Conservation (phyloP, 352 stramenopile species). For the Phytophthora idaei region DNA sequence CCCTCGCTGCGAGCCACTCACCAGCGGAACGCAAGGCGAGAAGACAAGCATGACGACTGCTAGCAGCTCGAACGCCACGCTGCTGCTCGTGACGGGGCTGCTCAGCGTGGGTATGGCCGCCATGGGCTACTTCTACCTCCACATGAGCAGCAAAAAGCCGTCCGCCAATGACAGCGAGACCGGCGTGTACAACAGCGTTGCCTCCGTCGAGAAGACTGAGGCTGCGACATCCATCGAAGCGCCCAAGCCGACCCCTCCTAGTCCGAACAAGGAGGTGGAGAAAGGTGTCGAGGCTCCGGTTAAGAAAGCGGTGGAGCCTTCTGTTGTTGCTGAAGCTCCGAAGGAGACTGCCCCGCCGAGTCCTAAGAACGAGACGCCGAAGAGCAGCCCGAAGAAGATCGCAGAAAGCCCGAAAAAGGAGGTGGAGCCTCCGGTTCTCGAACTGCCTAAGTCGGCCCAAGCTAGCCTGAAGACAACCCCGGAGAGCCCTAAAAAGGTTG, state of each 20-base stretch:
- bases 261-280: slow-evolving; percentile 12
- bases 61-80: slow-evolving; percentile 41
- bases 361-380: slow-evolving; percentile 7
- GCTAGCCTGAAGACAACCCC: slow-evolving; percentile 10
- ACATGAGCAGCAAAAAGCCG: slow-evolving; percentile 37
- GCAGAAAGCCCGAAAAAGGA: slow-evolving; percentile 16
- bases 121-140: slow-evolving; percentile 66
- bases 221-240: not conserved
- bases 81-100: slow-evolving; percentile 67
- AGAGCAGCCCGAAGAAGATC: slow-evolving; percentile 8
- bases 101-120: slow-evolving; percentile 62
- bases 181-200: slow-evolving; percentile 9
- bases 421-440: slow-evolving; percentile 16
- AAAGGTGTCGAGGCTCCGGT: slow-evolving; percentile 8
- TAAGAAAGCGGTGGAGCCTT: slow-evolving; percentile 8
- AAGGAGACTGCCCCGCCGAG: slow-evolving; percentile 8
- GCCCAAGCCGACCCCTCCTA: slow-evolving; percentile 3
- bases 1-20: slow-evolving; percentile 16
- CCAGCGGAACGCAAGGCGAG: slow-evolving; percentile 5
- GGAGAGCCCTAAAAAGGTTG: slow-evolving; percentile 17
- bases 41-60: slow-evolving; percentile 39
- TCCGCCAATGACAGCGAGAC: slow-evolving; percentile 10
- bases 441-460: slow-evolving; percentile 13
- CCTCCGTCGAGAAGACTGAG: slow-evolving; percentile 4
- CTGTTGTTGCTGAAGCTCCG: slow-evolving; percentile 2